Base-by-base conservation (phyloP, 768 basidiomycete species). In the Auriscalpium orientale region DNA sequence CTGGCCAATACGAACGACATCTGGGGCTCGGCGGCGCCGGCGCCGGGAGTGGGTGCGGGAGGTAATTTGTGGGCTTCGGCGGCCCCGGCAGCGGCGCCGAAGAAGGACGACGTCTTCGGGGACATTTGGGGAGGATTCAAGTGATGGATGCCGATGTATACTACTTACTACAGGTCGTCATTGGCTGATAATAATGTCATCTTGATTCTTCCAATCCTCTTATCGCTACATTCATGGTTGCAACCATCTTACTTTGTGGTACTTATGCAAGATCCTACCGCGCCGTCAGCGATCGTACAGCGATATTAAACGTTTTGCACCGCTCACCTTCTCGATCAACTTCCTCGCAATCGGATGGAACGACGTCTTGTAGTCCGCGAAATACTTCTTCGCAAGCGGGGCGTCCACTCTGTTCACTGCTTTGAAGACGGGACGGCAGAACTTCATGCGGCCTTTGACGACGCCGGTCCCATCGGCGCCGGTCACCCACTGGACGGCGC, bases 41-140 rank as follows among this genome's bases (percentile, higher is more conserved):
- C 68, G 8, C 60, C 65, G 12, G 58, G 68, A 9, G 59, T 57
- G 9, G 57, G 63, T 48, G 40, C 52, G 1, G 20, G 56, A 9
- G 61, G 63, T 34, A 75, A 78, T 61, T 49, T 70, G 15, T 76
- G 73, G 56, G 70, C 67, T 53, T 59, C 73, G 58, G 64, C 68
- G 33, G 66, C 68, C 51, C 58, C 73, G 1, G 66, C 66, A 20
- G 40, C 52, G 1, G 28, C 51, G 49, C 66, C 71, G 57, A 85
- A 87, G 74, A 86, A 80, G 70, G 89, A 90, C 58, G 89, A 92
- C 63, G 83, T 74, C 8, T 91, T 91, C 65, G 88, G 86, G 8
- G 88, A 91, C 69, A 68, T 92, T 49, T 91, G 90, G 90, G 87
- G 88, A 49, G 81, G 84, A 40, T 89, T 89, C 69, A 90, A 90